Conservation (phyloP, 116 monocot genomes). For the Papilionanthe hybrid region DNA sequence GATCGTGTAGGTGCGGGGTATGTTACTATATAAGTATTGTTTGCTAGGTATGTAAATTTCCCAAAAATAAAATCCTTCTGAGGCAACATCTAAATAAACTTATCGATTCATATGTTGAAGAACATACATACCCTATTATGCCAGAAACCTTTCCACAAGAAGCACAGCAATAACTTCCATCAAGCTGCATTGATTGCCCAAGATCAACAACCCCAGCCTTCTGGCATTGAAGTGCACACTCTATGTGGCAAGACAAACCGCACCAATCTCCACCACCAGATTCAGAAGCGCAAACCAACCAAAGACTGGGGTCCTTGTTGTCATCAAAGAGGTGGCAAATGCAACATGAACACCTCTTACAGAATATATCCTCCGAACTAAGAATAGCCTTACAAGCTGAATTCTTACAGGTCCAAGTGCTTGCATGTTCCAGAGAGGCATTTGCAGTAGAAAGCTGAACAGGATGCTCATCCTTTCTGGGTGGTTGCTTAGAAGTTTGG, state of each 20-base stretch:
- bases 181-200: slow-evolving; percentile 76
- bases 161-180: slow-evolving; percentile 97
- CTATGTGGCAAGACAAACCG: slow-evolving; percentile 94
- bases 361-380: slow-evolving; percentile 70
- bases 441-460: slow-evolving; percentile 27
- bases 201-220: slow-evolving; percentile 76
- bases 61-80: not conserved
- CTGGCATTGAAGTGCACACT: slow-evolving; percentile 77
- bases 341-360: slow-evolving; percentile 96
- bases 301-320: slow-evolving; percentile 98
- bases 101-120: not conserved
- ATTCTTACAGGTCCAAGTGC: slow-evolving; percentile 86
- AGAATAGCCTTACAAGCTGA: slow-evolving; percentile 87
- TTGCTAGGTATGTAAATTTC: too few species aligned
- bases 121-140: slow-evolving; percentile 72
- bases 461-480: slow-evolving; percentile 55
- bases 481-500: slow-evolving; percentile 39
- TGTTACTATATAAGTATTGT: too few species aligned
- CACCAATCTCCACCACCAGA: slow-evolving; percentile 62
- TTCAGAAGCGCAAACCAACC: slow-evolving; percentile 93
- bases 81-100: not conserved
- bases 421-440: slow-evolving; percentile 17
- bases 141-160: slow-evolving; percentile 94
- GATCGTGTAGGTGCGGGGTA: too few species aligned
- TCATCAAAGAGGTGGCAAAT: slow-evolving; percentile 95